Conservation (phyloP, 495 filamentous ascomycete species). For the Penicillium subrubescens region DNA sequence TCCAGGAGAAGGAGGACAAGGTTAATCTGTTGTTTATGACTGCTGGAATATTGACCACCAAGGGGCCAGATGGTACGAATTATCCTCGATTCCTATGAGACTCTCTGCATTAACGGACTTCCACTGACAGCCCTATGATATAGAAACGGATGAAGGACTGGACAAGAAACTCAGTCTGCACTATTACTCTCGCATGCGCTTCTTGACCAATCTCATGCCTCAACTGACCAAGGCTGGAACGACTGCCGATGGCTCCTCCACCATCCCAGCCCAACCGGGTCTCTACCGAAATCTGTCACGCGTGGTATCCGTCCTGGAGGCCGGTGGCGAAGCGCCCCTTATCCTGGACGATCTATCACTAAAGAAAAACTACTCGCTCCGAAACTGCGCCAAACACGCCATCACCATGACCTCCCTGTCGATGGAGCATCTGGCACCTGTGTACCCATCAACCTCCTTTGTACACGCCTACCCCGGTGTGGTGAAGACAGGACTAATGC, state of each 20-base stretch:
- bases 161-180: conserved; percentile 57
- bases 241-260: not conserved
- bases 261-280: not conserved
- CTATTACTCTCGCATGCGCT: conserved; percentile 70
- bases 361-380: conserved; percentile 34
- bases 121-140: not conserved
- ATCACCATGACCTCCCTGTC: conserved; percentile 51
- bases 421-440: conserved; percentile 6
- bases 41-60: conserved; percentile 31
- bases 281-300: conserved; percentile 43
- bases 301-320: conserved; percentile 59
- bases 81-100: not conserved
- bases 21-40: conserved; percentile 62
- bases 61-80: conserved; percentile 31
- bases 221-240: conserved; percentile 45
- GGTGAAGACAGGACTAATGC: conserved; percentile 48
- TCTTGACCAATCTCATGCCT: conserved; percentile 63
- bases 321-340: conserved; percentile 54
- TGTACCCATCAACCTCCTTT: conserved; percentile 47
- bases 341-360: conserved; percentile 49
- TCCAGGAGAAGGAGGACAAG: conserved; percentile 54
- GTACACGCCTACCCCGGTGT: conserved; percentile 59
- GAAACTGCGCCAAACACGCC: conserved; percentile 46
- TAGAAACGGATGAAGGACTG: conserved; percentile 63
- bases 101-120: not conserved